These are phyloP conservation scores for Odontarrhena argentea DNA, from an alignment of 345 rosid genomes.

Conservation along the genomic window DNA sequence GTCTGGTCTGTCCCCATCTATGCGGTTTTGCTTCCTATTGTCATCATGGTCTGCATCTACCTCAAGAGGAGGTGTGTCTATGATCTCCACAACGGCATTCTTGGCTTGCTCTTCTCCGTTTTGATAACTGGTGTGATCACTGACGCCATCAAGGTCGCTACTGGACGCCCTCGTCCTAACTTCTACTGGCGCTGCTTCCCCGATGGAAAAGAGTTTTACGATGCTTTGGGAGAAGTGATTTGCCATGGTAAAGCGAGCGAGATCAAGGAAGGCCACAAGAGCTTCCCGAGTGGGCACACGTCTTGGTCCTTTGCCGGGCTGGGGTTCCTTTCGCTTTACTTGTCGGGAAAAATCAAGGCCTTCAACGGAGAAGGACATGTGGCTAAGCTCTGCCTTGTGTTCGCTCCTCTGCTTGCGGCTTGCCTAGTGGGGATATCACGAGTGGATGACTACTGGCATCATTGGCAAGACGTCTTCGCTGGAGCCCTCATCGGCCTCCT, in stretches of 20 bases:
- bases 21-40: constrained; percentile 59
- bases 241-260: constrained; percentile 65
- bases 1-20: constrained; percentile 72
- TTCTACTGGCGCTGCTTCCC: constrained; percentile 99
- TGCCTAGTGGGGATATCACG: constrained; percentile 80
- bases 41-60: constrained; percentile 53
- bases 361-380: constrained; percentile 75
- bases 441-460: constrained; percentile 88
- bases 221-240: constrained; percentile 61
- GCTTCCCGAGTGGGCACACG: constrained; percentile 92
- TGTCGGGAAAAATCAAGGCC: constrained; percentile 69
- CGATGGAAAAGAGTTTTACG: constrained; percentile 67
- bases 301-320: constrained; percentile 92
- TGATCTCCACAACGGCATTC: constrained; percentile 78
- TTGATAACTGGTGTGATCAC: constrained; percentile 75
- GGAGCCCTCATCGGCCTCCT: constrained; percentile 72
- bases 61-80: constrained; percentile 57
- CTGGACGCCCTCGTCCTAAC: constrained; percentile 89
- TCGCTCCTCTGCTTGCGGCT: constrained; percentile 67
- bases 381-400: constrained; percentile 68
- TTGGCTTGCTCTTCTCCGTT: constrained; percentile 72
- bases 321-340: constrained; percentile 69
- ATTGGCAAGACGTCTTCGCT: constrained; percentile 85
- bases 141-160: constrained; percentile 72
- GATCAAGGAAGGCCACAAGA: constrained; percentile 79